These are phyloP conservation scores for Tetraselmis chui DNA, from an alignment of 139 green algal genomes.

Conservation along the genomic window DNA sequence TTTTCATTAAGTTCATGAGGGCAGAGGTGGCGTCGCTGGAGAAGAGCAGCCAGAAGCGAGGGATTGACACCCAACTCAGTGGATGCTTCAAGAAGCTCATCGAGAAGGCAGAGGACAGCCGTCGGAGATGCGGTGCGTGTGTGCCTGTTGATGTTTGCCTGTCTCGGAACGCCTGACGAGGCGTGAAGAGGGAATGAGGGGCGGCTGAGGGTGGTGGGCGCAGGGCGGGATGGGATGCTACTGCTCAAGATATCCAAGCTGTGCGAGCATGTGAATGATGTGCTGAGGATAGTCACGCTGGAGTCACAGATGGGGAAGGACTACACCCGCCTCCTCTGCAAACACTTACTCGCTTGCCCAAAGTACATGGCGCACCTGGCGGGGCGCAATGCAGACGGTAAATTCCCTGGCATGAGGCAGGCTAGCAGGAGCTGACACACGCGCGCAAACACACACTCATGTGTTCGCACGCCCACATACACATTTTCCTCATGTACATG, in stretches of 20 bases:
- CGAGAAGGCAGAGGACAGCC: not conserved
- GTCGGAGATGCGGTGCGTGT: not conserved
- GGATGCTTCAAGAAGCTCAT: not conserved
- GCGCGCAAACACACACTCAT: too few relatives aligned
- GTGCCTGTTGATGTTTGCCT: not conserved
- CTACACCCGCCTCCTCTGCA: not conserved
- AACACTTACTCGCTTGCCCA: not conserved
- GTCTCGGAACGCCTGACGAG: not conserved
- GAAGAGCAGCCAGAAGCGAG: not conserved
- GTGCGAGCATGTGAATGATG: not conserved
- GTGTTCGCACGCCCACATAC: too few relatives aligned
- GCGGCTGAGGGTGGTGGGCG: too few relatives aligned
- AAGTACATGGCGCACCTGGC: not conserved
- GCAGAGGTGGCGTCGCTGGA: not conserved
- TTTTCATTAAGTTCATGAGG: not conserved
- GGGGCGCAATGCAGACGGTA: not conserved
- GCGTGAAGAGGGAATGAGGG: too few relatives aligned
- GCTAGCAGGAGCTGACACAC: too few relatives aligned
- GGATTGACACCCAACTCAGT: not conserved
- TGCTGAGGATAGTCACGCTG: not conserved
- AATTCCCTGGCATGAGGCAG: too few relatives aligned
- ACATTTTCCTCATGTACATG: too few relatives aligned
- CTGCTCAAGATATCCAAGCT: not conserved
- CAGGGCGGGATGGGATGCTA: not conserved
- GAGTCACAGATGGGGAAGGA: not conserved